Evolutionary conservation across 225 moss, liverwort and hornwort species (phyloP).

Genomic region (Neckera pumila): DNA sequence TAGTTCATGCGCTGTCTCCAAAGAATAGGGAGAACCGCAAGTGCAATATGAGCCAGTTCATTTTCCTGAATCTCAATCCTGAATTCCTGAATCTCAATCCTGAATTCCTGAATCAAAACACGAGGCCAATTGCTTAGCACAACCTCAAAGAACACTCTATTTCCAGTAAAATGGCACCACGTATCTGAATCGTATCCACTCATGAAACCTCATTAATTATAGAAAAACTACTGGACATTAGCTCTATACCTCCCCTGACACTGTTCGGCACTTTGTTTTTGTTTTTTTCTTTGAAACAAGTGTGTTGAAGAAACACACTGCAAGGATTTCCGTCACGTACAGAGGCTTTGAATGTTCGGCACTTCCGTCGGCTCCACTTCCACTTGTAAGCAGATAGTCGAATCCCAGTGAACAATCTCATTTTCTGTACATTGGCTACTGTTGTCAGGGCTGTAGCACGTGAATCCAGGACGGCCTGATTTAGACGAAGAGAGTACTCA

Average conservation of each 20-base stretch:
- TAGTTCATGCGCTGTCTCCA: not conserved
- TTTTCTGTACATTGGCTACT: not conserved
- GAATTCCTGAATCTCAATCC: not conserved
- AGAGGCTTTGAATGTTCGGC: too few species aligned
- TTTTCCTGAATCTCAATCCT: not conserved
- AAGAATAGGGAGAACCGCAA: not conserved
- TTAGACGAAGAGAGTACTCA: too few species aligned
- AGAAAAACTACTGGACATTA: not conserved
- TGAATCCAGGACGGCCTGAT: not conserved
- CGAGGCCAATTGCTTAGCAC: not conserved
- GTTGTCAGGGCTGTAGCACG: not conserved
- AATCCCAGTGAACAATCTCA: too few species aligned
- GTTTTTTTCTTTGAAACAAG: too few species aligned
- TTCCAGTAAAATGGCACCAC: not conserved
- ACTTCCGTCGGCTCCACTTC: not conserved
- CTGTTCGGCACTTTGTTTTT: too few species aligned
- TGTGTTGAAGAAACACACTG: too few species aligned
- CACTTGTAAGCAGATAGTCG: not conserved
- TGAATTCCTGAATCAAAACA: not conserved
- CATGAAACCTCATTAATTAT: not conserved
- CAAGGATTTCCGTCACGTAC: too few species aligned
- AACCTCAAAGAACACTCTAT: not conserved
- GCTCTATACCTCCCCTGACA: not conserved
- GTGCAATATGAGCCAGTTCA: not conserved
- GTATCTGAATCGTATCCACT: too few species aligned